A percentile compares a stretch with the other conserved stretches of the same genome.
phyloP scores from a whole-genome alignment of 345 rosid species.

The Eucalyptus marginata region DNA sequence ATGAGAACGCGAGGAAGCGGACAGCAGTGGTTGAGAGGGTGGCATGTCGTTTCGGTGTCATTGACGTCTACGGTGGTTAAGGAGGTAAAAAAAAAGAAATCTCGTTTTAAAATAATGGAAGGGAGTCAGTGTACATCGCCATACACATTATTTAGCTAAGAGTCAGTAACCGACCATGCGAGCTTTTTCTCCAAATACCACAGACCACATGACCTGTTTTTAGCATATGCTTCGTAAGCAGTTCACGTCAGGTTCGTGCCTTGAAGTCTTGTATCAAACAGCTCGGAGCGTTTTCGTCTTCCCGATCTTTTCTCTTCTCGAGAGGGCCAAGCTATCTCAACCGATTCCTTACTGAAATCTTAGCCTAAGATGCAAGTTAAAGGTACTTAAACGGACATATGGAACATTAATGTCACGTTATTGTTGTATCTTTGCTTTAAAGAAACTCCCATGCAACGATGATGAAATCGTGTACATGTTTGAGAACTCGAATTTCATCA shows the following conservation, averaged over 20 bases:
- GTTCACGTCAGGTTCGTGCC: not conserved
- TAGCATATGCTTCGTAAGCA: not conserved
- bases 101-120: not conserved
- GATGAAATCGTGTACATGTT: not conserved
- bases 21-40: constrained; percentile 8
- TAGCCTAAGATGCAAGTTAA: not conserved
- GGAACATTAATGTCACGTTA: not conserved
- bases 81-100: not conserved
- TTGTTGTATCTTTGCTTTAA: not conserved
- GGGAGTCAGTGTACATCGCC: not conserved
- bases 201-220: not conserved
- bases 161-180: not conserved
- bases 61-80: not conserved
- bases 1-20: not conserved
- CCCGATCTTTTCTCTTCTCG: not conserved
- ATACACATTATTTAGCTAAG: not conserved
- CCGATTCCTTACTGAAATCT: not conserved
- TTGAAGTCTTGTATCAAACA: not conserved
- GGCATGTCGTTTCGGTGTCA: not conserved
- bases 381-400: not conserved
- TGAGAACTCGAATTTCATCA: not conserved
- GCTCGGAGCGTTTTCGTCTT: not conserved
- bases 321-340: not conserved
- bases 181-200: not conserved
- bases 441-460: not conserved